Percentiles rank a stretch among this genome's conserved stretches.
Conservation (phyloP, 2,329 filamentous ascomycete genomes). For the Seiridium unicorne region DNA sequence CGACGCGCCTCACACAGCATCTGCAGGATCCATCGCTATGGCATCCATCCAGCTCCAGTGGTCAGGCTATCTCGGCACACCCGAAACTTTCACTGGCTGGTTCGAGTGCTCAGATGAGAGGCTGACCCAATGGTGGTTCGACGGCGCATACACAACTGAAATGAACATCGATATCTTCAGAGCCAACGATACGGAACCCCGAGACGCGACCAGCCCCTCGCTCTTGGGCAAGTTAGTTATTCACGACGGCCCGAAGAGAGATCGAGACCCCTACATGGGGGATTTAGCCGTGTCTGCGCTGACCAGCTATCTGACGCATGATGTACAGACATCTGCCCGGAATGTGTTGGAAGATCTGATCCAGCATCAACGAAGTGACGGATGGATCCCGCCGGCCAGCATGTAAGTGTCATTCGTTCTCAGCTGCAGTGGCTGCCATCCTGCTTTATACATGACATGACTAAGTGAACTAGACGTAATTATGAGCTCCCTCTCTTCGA, state of each 20-base stretch:
- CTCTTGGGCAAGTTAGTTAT: constrained; percentile 45
- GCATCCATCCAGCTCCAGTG: constrained; percentile 39
- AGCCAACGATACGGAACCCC: constrained; percentile 47
- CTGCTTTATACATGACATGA: neutral
- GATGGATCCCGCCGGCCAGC: constrained; percentile 53
- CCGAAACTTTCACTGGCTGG: constrained; percentile 47
- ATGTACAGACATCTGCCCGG: constrained; percentile 34
- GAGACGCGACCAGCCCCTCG: constrained; percentile 38
- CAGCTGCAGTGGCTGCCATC: too few relatives aligned
- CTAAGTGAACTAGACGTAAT: constrained; percentile 28
- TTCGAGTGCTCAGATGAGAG: constrained; percentile 50
- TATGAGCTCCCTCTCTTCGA: constrained; percentile 49
- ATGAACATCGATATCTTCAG: constrained; percentile 44
- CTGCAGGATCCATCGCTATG: constrained; percentile 41
- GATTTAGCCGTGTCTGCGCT: constrained; percentile 48
- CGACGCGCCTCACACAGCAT: constrained; percentile 43
- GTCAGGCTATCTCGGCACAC: constrained; percentile 44
- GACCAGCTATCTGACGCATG: constrained; percentile 47
- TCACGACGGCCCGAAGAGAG: constrained; percentile 49
- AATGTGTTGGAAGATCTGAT: constrained; percentile 51
- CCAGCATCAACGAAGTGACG: constrained; percentile 46
- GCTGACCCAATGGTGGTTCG: constrained; percentile 52
- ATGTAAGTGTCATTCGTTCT: constrained; percentile 33
- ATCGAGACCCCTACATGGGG: constrained; percentile 52
- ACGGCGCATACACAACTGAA: constrained; percentile 52